Base-by-base conservation (phyloP, 441 rosid species). In the Mallotus japonicus region DNA sequence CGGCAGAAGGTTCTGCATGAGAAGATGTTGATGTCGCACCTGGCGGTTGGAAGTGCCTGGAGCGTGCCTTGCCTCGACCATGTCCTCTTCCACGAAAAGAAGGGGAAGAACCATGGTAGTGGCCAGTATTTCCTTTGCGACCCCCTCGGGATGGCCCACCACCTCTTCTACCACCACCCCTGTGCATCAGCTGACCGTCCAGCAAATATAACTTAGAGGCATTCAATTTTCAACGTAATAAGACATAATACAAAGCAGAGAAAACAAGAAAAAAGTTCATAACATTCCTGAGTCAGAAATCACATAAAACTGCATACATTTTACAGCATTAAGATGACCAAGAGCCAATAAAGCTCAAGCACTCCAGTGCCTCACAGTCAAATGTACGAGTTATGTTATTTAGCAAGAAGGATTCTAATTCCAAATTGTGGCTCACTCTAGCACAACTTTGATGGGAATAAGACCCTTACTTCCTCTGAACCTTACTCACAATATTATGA, bases 121-220 rank as follows among this genome's bases (percentile, higher is more conserved):
- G 72, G 19, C 50, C 67, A 67, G 37, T 64, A 54, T 49, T 60
- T 71, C 74, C 71, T 28, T 12, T 11, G 37, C 76, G 62, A 51
- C 62, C 53, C 62, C 71, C 75, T 42, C 9, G 54, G 8, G 73
- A 67, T 65, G 71, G 54, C 50, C 71, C 10, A 19, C 42, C 73
- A 69, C 72, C 77, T 63, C 74, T 10, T 73, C 76, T 73, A 69
- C 71, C 60, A 22, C 74, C 75, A 16, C 56, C 77, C 72, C 49
- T 55, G 62, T 37, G 62, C 20, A 50, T 69, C 34, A 74, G 66
- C 66, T 40, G 72, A 73, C 71, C 69, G 56, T 20, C 85, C 87
- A 81, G 80, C 80, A 84, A 63, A 73, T 28, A 28, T 28, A 28
- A 28, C 32, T 28, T 28, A 28, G 32, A 28, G 32, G 32, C 32